A percentile compares a stretch with the other conserved stretches of the same genome.
Conservation (phyloP, 768 basidiomycete species). For the Galerina marginata region DNA sequence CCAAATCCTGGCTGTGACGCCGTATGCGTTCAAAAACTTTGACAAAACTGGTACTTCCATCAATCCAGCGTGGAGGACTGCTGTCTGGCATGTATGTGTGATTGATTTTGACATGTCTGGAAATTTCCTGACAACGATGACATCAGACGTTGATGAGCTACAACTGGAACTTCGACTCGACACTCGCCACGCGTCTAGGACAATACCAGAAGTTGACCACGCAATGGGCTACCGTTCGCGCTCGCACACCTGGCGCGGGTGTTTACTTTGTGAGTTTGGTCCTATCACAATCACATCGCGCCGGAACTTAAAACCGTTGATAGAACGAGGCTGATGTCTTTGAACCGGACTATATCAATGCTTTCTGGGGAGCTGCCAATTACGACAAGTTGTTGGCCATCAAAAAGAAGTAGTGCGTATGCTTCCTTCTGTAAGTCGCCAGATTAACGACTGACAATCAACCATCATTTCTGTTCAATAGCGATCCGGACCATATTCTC, state of each 20-base stretch:
- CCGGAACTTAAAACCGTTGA: neutral
- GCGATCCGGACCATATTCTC: constrained; percentile 23
- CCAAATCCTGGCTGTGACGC: constrained; percentile 24
- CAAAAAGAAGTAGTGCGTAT: constrained; percentile 23
- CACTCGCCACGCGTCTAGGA: constrained; percentile 12
- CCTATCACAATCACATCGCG: neutral
- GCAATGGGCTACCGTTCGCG: constrained; percentile 18
- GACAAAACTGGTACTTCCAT: constrained; percentile 22
- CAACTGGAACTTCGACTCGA: constrained; percentile 25
- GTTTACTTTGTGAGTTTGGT: constrained; percentile 20
- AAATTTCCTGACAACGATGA: neutral
- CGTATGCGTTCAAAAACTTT: constrained; percentile 21
- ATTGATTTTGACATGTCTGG: neutral
- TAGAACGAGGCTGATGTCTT: constrained; percentile 26
- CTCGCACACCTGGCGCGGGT: constrained; percentile 17
- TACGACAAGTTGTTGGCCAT: constrained; percentile 17
- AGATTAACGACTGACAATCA: neutral
- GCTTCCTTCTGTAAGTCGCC: neutral
- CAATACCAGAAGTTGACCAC: constrained; percentile 20
- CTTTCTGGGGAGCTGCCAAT: constrained; percentile 22
- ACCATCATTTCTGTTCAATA: neutral
- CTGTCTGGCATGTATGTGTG: constrained; percentile 24
- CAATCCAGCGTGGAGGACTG: constrained; percentile 22
- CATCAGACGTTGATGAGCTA: constrained; percentile 20
- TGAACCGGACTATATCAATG: constrained; percentile 19